A percentile compares a stretch with the other conserved stretches of the same genome.
These are phyloP conservation scores for Ogataea salicorniae DNA, from an alignment of 805 yeast genomes.

Conservation along the genomic window DNA sequence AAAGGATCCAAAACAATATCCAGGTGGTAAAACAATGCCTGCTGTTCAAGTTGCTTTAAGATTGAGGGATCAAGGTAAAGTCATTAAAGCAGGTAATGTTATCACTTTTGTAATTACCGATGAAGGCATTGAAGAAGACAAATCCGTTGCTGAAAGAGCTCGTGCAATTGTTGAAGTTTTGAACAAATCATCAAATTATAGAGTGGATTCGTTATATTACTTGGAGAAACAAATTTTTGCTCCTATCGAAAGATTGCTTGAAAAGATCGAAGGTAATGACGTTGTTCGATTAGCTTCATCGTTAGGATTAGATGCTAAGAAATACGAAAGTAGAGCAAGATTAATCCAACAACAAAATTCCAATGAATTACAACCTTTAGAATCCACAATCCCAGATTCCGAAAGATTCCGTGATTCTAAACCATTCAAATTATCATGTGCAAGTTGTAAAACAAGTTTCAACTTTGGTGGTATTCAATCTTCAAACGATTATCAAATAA, in stretches of 20 bases:
- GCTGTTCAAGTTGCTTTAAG: constrained; percentile 85
- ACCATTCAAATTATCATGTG: constrained; percentile 52
- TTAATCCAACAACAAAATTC: constrained; percentile 30
- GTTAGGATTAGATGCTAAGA: constrained; percentile 70
- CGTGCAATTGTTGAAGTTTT: constrained; percentile 73
- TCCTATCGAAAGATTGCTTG: constrained; percentile 84
- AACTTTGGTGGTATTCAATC: constrained; percentile 70
- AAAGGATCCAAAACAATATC: constrained; percentile 83
- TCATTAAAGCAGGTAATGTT: constrained; percentile 83
- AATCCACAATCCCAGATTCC: constrained; percentile 70
- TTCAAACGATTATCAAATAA: constrained; percentile 54
- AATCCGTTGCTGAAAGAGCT: constrained; percentile 72
- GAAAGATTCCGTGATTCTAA: constrained; percentile 74
- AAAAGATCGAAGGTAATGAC: constrained; percentile 83
- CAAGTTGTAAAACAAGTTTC: constrained; percentile 52
- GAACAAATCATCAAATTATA: constrained; percentile 41
- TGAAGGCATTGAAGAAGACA: constrained; percentile 31
- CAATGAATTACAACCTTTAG: constrained; percentile 63
- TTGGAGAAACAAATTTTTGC: constrained; percentile 85
- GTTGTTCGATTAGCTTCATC: constrained; percentile 68
- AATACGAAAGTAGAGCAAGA: constrained; percentile 46
- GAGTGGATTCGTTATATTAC: constrained; percentile 75
- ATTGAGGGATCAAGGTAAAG: constrained; percentile 76
- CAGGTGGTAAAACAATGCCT: constrained; percentile 78
- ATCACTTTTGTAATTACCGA: constrained; percentile 77